Base-by-base conservation (phyloP, 176 grass and related monocot genomes). In the Musa itinerans region DNA sequence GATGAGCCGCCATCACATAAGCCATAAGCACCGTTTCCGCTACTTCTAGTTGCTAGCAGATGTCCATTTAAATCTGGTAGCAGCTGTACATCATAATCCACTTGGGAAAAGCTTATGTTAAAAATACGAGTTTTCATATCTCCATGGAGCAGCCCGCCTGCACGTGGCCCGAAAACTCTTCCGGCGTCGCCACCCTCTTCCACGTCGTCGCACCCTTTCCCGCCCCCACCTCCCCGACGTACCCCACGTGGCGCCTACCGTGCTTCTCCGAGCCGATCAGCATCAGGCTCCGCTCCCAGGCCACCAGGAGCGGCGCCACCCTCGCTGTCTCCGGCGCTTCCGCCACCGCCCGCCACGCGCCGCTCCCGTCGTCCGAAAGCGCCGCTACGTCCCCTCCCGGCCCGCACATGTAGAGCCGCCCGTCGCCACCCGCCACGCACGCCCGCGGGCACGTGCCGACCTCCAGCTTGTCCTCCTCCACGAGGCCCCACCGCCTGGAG, bases 151-250 rank as follows among this genome's bases (percentile, higher is more conserved):
- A 91, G 11, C 84, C 78, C 0, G 81, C 82, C 69, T 91, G 86
- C 12, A 91, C 86, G 79, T 97, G 94, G 1, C 94, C 94, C 23
- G 82, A 80, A 79, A 85, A 97, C 49, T 85, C 88, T 1, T 74
- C 53, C 23, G 84, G 86, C 66, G 86, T 73, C 9, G 74, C 65
- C 0, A 64, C 75, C 62, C 74, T 85, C 52, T 23, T 68, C 90
- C 88, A 99, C 3, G 72, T 73, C 63, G 81, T 85, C 21, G 54
- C 23, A 63, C 80, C 84, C 9, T 84, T 61, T 48, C n/a, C 27
- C 19, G 17, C 16, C 25, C 69, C 81, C 71, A 83, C 82, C 11
- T 75, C 71, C 3, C 83, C 69, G 69, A 81, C 55, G 88, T 92
- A 94, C 43, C 76, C 83, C 19, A 80, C 78, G 48, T 86, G 95